phyloP scores from a whole-genome alignment of 805 yeast species.

The Priceomyces melissophilus region DNA sequence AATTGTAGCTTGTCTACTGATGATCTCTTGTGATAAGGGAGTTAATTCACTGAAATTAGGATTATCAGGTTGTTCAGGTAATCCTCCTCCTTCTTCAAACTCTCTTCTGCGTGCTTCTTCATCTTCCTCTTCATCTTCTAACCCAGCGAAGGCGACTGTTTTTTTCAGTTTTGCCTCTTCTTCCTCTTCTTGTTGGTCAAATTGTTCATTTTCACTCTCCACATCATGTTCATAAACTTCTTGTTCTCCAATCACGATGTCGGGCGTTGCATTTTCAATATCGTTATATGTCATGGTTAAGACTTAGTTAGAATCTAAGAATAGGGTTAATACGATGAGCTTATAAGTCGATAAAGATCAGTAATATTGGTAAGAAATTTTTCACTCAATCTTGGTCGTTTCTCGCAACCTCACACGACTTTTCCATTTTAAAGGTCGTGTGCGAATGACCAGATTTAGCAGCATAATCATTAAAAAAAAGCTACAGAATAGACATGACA shows the following conservation, averaged over 20 bases:
- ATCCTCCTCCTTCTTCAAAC: conserved; percentile 97
- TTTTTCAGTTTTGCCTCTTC: conserved; percentile 48
- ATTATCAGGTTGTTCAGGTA: conserved; percentile 91
- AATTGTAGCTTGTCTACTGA: conserved; percentile 97
- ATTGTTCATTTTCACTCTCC: conserved; percentile 43
- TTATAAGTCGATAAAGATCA: background rate
- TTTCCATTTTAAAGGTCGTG: too few relatives aligned
- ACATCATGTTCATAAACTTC: conserved; percentile 53
- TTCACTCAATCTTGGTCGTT: conserved; percentile 2
- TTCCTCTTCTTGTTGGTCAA: conserved; percentile 38
- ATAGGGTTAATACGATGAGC: conserved; percentile 2
- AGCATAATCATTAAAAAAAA: too few relatives aligned
- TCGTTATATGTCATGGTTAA: conserved; percentile 64
- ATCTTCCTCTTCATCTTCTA: conserved; percentile 54
- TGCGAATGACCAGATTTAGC: too few relatives aligned
- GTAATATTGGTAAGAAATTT: conserved; percentile 7
- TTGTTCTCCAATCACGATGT: conserved; percentile 67
- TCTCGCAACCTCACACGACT: too few relatives aligned
- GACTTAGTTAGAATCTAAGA: background rate
- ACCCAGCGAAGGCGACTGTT: conserved; percentile 78
- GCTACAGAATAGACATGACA: too few relatives aligned
- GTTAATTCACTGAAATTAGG: conserved; percentile 80
- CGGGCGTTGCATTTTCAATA: conserved; percentile 81
- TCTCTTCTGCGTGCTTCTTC: conserved; percentile 79
- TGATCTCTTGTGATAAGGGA: conserved; percentile 91